phyloP scores from a whole-genome alignment of 106 monocot species.

The Alisma plantagoaquatica region DNA sequence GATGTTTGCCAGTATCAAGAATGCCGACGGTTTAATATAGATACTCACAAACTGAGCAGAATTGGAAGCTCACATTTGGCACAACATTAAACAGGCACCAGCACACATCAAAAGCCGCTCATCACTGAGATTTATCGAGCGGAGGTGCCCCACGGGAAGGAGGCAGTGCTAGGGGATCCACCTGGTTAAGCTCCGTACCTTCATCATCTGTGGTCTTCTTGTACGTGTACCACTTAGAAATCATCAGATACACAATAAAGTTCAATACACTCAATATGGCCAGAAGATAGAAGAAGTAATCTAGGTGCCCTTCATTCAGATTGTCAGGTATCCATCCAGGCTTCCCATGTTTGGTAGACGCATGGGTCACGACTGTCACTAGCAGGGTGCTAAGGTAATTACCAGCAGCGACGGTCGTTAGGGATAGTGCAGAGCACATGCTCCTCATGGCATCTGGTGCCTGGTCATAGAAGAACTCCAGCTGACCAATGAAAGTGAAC shows the following conservation, averaged over 20 bases:
- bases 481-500: constrained; percentile 51
- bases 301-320: constrained; percentile 46
- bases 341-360: constrained; percentile 28
- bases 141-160: too few relatives aligned
- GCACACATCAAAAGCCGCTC: too few relatives aligned
- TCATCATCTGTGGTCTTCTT: constrained; percentile 30
- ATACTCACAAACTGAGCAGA: too few relatives aligned
- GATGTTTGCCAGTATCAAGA: too few relatives aligned
- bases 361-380: constrained; percentile 28
- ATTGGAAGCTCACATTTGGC: too few relatives aligned
- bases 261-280: constrained; percentile 33
- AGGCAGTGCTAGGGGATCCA: too few relatives aligned
- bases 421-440: constrained; percentile 53
- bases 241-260: constrained; percentile 31
- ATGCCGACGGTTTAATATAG: too few relatives aligned
- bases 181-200: too few relatives aligned
- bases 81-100: too few relatives aligned
- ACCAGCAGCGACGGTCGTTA: constrained; percentile 37
- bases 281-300: constrained; percentile 58
- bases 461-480: constrained; percentile 73
- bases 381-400: constrained; percentile 51
- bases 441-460: constrained; percentile 72
- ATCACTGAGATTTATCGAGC: too few relatives aligned
- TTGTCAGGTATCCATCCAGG: constrained; percentile 58
- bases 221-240: constrained; percentile 44